phyloP scores from a whole-genome alignment of 768 basidiomycete species.

The Leccinum uliginosum region DNA sequence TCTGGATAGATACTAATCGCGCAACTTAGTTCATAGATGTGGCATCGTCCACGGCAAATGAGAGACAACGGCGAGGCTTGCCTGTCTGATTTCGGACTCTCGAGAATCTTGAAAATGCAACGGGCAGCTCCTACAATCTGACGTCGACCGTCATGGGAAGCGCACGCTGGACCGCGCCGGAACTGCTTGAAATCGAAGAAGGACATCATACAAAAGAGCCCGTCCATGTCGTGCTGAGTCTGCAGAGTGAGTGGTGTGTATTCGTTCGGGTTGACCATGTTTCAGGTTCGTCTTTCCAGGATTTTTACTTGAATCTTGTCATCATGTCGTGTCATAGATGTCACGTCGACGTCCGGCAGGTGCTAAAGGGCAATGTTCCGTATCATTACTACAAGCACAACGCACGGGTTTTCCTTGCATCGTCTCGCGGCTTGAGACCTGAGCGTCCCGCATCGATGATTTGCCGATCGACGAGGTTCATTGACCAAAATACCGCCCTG shows the following conservation, averaged over 20 bases:
- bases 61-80: conserved; percentile 27
- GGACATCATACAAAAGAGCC: conserved; percentile 19
- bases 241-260: conserved; percentile 41
- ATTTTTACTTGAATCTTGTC: too few relatives aligned
- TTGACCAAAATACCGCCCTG: too few relatives aligned
- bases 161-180: conserved; percentile 44
- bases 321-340: too few relatives aligned
- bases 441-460: conserved; percentile 1
- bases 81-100: conserved; percentile 37
- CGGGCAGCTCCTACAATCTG: conserved; percentile 17
- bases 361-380: conserved; percentile 21
- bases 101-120: conserved; percentile 24
- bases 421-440: conserved; percentile 13
- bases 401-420: conserved; percentile 18
- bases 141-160: conserved; percentile 39
- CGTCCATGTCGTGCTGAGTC: conserved; percentile 1
- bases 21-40: conserved; percentile 12
- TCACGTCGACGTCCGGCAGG: conserved; percentile 15
- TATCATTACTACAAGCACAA: conserved; percentile 22
- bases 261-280: conserved; percentile 34
- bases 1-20: not conserved
- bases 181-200: conserved; percentile 32
- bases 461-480: conserved; percentile 1
- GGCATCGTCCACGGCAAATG: conserved; percentile 42
- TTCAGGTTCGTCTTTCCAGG: conserved; percentile 16